Conservation (phyloP, 306 rosid genomes). For the Purshia tridentata region DNA sequence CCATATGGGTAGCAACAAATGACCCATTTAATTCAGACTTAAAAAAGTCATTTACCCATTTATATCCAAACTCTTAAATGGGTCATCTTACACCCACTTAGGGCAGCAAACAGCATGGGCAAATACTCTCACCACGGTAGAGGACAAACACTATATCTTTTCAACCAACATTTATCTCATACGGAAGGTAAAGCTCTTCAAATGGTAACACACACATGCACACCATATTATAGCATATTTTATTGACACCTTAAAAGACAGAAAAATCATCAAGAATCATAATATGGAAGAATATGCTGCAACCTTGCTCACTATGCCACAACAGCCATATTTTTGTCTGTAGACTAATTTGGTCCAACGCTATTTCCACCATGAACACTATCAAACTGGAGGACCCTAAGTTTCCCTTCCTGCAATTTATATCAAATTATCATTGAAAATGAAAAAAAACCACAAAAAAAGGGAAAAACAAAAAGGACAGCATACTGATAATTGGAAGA, state of each 20-base stretch:
- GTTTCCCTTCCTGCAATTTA: constrained; percentile 88
- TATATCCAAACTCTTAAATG: no score
- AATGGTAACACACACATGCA: not conserved
- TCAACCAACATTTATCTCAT: not conserved
- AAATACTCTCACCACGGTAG: no score
- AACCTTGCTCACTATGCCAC: constrained; percentile 43
- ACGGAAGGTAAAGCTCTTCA: not conserved
- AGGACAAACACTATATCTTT: not conserved
- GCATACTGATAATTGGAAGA: not conserved
- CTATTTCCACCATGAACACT: constrained; percentile 36
- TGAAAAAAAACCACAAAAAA: not conserved
- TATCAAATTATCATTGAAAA: constrained; percentile 20
- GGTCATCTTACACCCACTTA: not conserved
- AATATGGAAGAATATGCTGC: constrained; percentile 8
- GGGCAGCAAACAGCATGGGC: not conserved
- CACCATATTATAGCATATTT: not conserved
- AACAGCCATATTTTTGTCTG: constrained; percentile 44
- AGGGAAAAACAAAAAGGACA: not conserved
- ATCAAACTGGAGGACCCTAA: constrained; percentile 57
- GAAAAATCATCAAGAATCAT: constrained; percentile 7
- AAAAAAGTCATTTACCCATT: no score
- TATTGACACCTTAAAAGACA: not conserved
- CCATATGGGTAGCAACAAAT: no score
- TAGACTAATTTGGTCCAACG: constrained; percentile 47
- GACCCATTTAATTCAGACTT: no score